phyloP scores from a whole-genome alignment of 805 yeast genomes.

The Sungouiella thailandica region DNA sequence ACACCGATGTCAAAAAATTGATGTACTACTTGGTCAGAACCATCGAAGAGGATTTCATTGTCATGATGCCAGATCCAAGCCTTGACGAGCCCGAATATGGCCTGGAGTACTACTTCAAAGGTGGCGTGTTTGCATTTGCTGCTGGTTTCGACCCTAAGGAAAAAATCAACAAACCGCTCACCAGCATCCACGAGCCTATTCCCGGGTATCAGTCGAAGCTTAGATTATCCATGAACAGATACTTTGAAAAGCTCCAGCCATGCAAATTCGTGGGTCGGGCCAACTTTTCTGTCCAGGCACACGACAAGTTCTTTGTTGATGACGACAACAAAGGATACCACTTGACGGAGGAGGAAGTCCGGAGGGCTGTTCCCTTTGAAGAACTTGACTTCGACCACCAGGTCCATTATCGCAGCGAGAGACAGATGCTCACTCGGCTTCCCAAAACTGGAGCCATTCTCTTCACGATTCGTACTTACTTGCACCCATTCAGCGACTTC shows the following conservation, averaged over 20 bases:
- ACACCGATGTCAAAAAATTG: conserved; percentile 8
- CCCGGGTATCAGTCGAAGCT: conserved; percentile 39
- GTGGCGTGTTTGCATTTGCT: conserved; percentile 41
- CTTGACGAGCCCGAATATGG: conserved; percentile 25
- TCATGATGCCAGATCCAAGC: conserved; percentile 31
- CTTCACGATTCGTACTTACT: conserved; percentile 54
- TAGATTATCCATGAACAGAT: conserved; percentile 38
- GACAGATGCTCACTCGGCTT: conserved; percentile 51
- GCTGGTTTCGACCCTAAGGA: conserved; percentile 40
- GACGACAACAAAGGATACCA: conserved; percentile 38
- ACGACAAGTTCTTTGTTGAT: conserved; percentile 28
- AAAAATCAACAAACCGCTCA: conserved; percentile 33
- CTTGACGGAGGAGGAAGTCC: conserved; percentile 20
- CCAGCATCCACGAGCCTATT: conserved; percentile 36
- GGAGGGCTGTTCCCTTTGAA: conserved; percentile 20
- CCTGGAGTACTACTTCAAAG: conserved; percentile 38
- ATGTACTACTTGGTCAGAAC: conserved; percentile 22
- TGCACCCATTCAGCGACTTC: conserved; percentile 46
- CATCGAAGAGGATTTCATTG: conserved; percentile 40
- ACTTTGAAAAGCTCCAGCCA: conserved; percentile 29
- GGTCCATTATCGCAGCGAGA: conserved; percentile 55
- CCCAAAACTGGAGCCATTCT: conserved; percentile 43
- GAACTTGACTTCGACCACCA: conserved; percentile 37
- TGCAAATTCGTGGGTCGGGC: conserved; percentile 37
- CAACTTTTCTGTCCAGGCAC: conserved; percentile 38